Base-by-base conservation (phyloP, 768 basidiomycete genomes). In the Polyporus arcularius region DNA sequence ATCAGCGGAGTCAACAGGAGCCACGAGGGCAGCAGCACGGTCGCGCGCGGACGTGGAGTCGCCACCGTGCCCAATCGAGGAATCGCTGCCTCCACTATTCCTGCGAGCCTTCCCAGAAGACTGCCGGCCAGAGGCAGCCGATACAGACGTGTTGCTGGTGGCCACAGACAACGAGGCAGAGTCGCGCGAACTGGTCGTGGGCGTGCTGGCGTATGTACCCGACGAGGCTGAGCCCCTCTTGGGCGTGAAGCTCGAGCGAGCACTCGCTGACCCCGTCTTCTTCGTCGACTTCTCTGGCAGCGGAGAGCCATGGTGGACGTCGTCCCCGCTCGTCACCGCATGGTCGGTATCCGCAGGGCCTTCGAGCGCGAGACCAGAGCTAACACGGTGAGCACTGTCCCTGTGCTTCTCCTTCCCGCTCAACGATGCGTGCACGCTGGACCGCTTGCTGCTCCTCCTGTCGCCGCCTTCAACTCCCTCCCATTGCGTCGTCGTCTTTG, bases 181-280 rank as follows among this genome's bases (percentile, higher is more conserved):
- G 75, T 96, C 94, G 60, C 92, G 83, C 54, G 93, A 95, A 68
- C 89, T 90, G n/a, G 73, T 74, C 15, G 82, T 84, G 45, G 85
- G 89, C 26, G 87, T 94, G 72, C 87, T 87, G 16, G 90, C 83
- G 74, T 93, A 89, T 42, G 84, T 94, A 21, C 94, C 90, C 4
- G 94, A 96, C 6, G 94, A 95, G 10, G 92, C 87, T 26, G 94
- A 96, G 59, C 89, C 89, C 57, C 94, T 88, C 74, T 96, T 94
- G 38, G 88, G 83, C n/a, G 86, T 88, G 72, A 90, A 88, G 70
- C 88, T 91, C 56, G 87, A 80, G 56, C 91, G 84, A 48, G 84
- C 79, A 69, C 81, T 78, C 35, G 79, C 71, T 14, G 84, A 79
- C 54, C 78, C 74, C 46, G 81, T 70, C 73, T 90, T 92, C 79